Base-by-base conservation (phyloP, 1,139 yeast genomes). In the Sporopachydermia cereana region DNA sequence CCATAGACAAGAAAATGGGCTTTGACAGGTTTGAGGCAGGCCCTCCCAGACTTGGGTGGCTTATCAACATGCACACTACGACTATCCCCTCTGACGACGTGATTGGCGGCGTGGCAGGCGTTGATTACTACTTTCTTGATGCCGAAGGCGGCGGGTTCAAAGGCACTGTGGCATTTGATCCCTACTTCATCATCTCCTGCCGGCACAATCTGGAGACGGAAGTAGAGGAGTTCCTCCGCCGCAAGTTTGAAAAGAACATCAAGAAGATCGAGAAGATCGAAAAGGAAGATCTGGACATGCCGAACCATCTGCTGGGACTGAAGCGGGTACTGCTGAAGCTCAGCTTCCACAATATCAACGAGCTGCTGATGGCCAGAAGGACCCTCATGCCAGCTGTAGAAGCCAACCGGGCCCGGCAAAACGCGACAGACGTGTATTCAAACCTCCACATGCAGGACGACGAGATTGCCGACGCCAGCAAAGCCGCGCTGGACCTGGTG, bases 81-180 rank as follows among this genome's bases (percentile, higher is more conserved):
- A 73, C 80, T 1, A 62, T 80, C 5, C 75, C 79, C 17, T 67
- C 76, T 25, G 74, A 72, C 7, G 79, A 75, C 24, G 68, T 70
- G 43, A 58, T 74, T 17, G 68, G 77, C 2, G 94, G 93, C 7
- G 69, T 76, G 43, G 76, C 96, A 0, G 98, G 91, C 3, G 96
- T 91, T 2, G 97, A 91, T 57, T 88, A 84, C 61, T 93, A 93
- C 60, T 93, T 93, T 54, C 65, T 93, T n/a, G 97, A 91, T 59
- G 96, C 86, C 56, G 96, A 89, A 63, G 99, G 99, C 41, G 98
- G 97, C 2, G 78, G 85, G 34, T 93, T 93, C 68, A 91, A 89
- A 59, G 80, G 89, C 2, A 83, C 95, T 0, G 63, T 84, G 18
- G 81, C 76, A 49, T 85, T 76, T 58, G 91, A 86, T 57, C 98